These are phyloP conservation scores for Ramularia endophylla DNA, from an alignment of 2,329 filamentous ascomycete species.

Conservation along the genomic window DNA sequence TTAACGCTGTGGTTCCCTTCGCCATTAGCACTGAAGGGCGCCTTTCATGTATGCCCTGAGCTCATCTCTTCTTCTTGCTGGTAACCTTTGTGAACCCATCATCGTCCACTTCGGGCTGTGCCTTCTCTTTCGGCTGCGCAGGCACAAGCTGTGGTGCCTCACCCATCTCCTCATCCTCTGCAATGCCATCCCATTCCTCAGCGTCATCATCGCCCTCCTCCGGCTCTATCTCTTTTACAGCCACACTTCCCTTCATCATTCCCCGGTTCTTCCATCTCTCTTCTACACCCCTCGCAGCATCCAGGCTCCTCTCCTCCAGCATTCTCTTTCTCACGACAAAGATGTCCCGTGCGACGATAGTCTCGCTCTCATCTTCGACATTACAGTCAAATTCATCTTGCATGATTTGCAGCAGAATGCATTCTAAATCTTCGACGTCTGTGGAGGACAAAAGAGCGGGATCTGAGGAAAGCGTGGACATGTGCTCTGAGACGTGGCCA, in stretches of 20 bases:
- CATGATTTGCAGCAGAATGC: conserved; percentile 82
- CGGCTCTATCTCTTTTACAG: conserved; percentile 52
- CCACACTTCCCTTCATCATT: conserved; percentile 53
- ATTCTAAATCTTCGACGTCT: conserved; percentile 74
- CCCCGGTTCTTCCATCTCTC: conserved; percentile 68
- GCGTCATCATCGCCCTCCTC: conserved; percentile 51
- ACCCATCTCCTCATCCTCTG: conserved; percentile 47
- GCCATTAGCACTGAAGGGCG: too few species aligned
- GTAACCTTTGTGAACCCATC: conserved; percentile 36
- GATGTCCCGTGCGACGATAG: conserved; percentile 66
- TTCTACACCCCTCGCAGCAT: conserved; percentile 77
- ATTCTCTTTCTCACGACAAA: conserved; percentile 61
- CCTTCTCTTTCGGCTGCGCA: conserved; percentile 49
- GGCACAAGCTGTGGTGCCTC: conserved; percentile 60
- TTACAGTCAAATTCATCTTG: conserved; percentile 92
- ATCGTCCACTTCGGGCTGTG: conserved; percentile 48
- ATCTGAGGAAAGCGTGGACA: conserved; percentile 39
- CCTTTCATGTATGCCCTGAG: too few species aligned
- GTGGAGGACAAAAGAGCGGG: conserved; percentile 44
- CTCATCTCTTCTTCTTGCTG: conserved; percentile 32
- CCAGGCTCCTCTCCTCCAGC: conserved; percentile 59
- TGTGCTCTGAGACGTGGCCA: conserved; percentile 76
- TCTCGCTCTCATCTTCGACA: conserved; percentile 82
- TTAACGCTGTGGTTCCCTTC: too few species aligned
- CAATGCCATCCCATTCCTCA: conserved; percentile 48